These are phyloP conservation scores for Daldinia sp. DNA, from an alignment of 2,329 filamentous ascomycete genomes.

Conservation along the genomic window DNA sequence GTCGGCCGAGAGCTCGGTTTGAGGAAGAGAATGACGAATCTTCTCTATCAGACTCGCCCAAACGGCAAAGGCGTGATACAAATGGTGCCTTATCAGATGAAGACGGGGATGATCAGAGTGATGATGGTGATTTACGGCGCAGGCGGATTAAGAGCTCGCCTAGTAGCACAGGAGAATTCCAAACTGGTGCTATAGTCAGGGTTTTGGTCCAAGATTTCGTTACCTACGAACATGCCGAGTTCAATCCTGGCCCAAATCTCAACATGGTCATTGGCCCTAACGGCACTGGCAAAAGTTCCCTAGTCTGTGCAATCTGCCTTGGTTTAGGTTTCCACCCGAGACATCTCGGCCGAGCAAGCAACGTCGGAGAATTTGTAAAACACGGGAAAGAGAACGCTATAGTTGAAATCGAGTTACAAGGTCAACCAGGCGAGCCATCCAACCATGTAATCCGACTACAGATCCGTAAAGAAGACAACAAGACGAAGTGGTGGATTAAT, in stretches of 20 bases:
- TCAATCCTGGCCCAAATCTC: constrained; percentile 88
- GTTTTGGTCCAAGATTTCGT: constrained; percentile 92
- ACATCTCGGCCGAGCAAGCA: constrained; percentile 86
- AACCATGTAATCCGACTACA: constrained; percentile 82
- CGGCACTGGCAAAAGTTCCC: constrained; percentile 95
- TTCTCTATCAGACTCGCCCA: constrained; percentile 46
- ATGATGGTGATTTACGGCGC: constrained; percentile 15
- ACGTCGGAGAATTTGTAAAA: constrained; percentile 92
- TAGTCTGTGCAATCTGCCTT: constrained; percentile 96
- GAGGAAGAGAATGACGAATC: constrained; percentile 56
- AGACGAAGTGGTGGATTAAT: constrained; percentile 82
- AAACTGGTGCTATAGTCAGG: constrained; percentile 88
- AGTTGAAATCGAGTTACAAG: constrained; percentile 92
- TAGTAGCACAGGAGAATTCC: constrained; percentile 55
- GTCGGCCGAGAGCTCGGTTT: constrained; percentile 59
- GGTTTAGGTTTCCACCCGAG: constrained; percentile 87
- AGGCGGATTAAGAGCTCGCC: constrained; percentile 27
- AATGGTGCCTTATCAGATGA: constrained; percentile 27
- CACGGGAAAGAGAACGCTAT: constrained; percentile 81
- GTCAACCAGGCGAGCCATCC: constrained; percentile 64
- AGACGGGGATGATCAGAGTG: constrained; percentile 33
- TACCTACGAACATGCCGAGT: constrained; percentile 92
- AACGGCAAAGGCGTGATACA: constrained; percentile 39
- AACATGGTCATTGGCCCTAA: constrained; percentile 99
- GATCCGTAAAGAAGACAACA: constrained; percentile 86